Evolutionary conservation across 2,329 filamentous ascomycete species (phyloP).

Genomic region (Kalmusia sp.): DNA sequence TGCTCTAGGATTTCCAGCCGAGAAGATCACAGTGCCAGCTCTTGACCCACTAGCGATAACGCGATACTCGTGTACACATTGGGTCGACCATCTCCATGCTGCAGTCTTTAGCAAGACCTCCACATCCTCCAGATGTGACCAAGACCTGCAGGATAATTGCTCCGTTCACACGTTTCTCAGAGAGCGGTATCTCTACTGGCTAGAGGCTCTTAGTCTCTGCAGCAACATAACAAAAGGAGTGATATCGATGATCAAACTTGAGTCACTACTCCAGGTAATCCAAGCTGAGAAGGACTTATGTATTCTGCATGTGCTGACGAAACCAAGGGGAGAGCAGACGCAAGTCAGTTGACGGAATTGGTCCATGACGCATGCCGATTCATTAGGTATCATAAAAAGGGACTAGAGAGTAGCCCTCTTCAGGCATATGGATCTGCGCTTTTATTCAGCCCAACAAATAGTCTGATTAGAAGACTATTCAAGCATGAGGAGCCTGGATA

Average conservation of each 20-base stretch:
- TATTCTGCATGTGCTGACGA: background rate
- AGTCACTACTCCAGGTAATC: background rate
- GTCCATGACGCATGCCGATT: background rate
- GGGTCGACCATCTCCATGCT: background rate
- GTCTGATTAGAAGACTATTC: constrained; percentile 12
- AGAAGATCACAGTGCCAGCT: background rate
- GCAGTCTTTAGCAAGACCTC: background rate
- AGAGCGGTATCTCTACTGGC: background rate
- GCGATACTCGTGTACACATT: background rate
- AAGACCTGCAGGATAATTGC: too few species aligned
- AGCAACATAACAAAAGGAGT: background rate
- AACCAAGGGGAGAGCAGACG: background rate
- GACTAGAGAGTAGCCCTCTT: background rate
- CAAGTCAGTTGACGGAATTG: background rate
- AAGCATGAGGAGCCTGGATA: constrained; percentile 1
- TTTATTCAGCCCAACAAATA: constrained; percentile 18
- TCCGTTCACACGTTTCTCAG: too few species aligned
- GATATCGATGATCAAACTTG: background rate
- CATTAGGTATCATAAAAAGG: background rate
- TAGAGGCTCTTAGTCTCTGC: background rate
- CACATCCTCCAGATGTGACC: background rate
- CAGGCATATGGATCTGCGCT: constrained; percentile 15
- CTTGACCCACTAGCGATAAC: background rate
- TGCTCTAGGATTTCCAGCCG: background rate
- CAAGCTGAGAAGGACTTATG: background rate